A percentile compares a stretch with the other conserved stretches of the same genome.
These are phyloP conservation scores for Suillus subaureus DNA, from an alignment of 768 basidiomycete genomes.

Conservation along the genomic window DNA sequence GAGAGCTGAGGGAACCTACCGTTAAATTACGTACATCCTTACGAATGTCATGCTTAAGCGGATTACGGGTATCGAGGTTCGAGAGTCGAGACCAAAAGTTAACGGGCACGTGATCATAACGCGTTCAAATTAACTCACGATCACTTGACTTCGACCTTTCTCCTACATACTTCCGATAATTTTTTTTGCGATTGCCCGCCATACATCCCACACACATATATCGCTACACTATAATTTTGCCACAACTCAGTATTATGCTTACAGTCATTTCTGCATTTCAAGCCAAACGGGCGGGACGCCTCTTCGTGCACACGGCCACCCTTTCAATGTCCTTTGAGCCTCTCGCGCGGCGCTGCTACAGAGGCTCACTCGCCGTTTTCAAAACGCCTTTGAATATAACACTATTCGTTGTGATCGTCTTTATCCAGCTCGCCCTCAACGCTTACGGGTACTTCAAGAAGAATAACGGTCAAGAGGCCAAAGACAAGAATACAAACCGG, in stretches of 20 bases:
- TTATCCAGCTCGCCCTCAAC: conserved; percentile 3
- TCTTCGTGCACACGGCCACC: not conserved
- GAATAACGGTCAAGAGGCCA: not conserved
- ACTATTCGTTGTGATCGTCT: not conserved
- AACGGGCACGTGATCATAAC: not conserved
- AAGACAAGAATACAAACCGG: not conserved
- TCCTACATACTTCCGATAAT: not conserved
- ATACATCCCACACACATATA: not conserved
- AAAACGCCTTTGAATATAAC: not conserved
- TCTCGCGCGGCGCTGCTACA: not conserved
- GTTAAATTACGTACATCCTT: no score
- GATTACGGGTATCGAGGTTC: no score
- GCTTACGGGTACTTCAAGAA: not conserved
- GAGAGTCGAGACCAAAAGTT: not conserved
- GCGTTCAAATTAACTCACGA: not conserved
- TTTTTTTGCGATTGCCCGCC: not conserved
- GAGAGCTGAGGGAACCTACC: no score
- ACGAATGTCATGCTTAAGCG: no score
- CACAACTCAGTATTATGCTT: not conserved
- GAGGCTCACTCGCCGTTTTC: not conserved
- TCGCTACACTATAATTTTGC: not conserved
- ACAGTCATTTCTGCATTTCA: conserved; percentile 2
- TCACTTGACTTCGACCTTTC: not conserved
- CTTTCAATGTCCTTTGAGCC: not conserved
- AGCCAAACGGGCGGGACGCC: conserved; percentile 1